A percentile compares a stretch with the other conserved stretches of the same genome.
Conservation (phyloP, 139 green algal genomes). For the Chlorella sorokiniana region DNA sequence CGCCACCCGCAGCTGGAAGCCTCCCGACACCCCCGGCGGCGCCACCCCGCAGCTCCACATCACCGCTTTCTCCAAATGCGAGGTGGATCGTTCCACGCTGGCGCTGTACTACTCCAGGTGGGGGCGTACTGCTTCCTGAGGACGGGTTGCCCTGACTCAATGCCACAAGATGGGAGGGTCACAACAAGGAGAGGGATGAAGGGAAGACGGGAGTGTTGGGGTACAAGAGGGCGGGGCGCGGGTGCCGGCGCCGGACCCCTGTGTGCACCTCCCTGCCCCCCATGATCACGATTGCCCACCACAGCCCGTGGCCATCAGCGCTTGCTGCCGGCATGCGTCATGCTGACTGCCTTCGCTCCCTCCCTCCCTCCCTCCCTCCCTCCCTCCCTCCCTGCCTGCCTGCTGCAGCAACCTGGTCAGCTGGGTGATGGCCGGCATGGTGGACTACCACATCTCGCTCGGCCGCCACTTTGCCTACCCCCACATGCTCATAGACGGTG, state of each 20-base stretch:
- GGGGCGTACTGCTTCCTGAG: too few species aligned
- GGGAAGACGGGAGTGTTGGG: too few species aligned
- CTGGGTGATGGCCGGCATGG: conserved; percentile 29
- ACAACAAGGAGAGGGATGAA: too few species aligned
- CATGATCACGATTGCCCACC: not conserved
- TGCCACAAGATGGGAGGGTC: too few species aligned
- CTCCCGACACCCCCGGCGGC: not conserved
- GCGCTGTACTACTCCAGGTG: conserved; percentile 25
- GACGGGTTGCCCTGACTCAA: too few species aligned
- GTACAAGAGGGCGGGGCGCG: too few species aligned
- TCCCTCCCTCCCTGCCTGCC: too few species aligned
- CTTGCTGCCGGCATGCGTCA: too few species aligned
- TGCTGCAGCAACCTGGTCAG: conserved; percentile 28
- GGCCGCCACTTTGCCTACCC: conserved; percentile 39
- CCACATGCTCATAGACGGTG: conserved; percentile 37
- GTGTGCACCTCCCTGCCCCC: too few species aligned
- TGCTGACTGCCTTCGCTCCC: not conserved
- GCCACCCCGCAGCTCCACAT: conserved; percentile 35
- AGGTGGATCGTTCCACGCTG: conserved; percentile 38
- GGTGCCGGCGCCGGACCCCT: too few species aligned
- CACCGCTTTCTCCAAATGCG: conserved; percentile 27
- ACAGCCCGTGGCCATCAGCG: too few species aligned
- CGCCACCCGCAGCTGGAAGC: conserved; percentile 20
- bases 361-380: too few species aligned
- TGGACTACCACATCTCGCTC: conserved; percentile 37